Evolutionary conservation across 208 protist genomes (phyloP).

Genomic region (Wallacemonas sp.): DNA sequence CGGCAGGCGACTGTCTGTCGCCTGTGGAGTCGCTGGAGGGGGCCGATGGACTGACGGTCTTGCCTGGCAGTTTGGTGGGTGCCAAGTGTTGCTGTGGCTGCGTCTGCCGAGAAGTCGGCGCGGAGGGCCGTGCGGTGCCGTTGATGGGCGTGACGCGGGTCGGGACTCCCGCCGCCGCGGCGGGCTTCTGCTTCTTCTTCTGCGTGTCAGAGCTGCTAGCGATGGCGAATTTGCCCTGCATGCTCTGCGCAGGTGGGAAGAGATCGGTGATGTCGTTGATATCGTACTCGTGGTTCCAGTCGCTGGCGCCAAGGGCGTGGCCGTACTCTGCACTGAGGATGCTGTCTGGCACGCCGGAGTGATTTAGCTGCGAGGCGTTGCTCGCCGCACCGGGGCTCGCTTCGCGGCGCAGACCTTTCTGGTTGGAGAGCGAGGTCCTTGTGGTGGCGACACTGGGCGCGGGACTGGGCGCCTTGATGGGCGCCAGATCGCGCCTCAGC

Average conservation of each 20-base stretch:
- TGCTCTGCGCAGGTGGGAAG: conserved; percentile 2
- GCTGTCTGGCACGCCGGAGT: background rate
- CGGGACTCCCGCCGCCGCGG: background rate
- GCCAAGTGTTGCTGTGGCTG: too few species aligned
- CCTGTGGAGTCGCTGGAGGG: background rate
- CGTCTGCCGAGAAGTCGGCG: too few species aligned
- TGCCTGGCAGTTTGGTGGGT: too few species aligned
- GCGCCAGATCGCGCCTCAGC: background rate
- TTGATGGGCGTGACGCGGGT: background rate
- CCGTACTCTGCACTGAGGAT: conserved; percentile 11
- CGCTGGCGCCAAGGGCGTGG: conserved; percentile 3
- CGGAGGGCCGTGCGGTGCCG: background rate
- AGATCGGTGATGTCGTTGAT: background rate
- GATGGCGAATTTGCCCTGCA: background rate
- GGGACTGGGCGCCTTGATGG: background rate
- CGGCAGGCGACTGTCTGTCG: background rate
- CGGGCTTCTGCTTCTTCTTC: background rate
- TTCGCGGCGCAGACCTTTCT: too few species aligned
- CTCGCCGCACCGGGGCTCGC: too few species aligned
- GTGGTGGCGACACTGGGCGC: background rate
- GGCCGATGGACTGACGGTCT: conserved; percentile 14
- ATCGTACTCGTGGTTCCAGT: conserved; percentile 10
- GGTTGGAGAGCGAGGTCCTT: background rate
- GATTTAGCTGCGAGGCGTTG: background rate
- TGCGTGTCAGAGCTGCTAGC: too few species aligned